phyloP scores from a whole-genome alignment of 768 basidiomycete genomes.

The Lentinula sp. region DNA sequence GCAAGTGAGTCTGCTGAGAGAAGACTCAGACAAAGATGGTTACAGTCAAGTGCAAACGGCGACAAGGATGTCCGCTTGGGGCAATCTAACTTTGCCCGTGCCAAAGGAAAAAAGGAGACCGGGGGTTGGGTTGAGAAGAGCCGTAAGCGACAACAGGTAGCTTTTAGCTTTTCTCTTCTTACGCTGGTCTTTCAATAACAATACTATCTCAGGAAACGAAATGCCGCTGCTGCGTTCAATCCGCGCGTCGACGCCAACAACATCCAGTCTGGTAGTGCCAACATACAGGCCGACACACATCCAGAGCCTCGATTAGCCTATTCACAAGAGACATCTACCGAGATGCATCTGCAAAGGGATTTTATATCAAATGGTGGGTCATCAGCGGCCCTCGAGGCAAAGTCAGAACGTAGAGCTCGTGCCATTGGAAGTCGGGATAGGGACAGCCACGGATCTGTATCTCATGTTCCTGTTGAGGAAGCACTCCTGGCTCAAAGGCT shows the following conservation, averaged over 20 bases:
- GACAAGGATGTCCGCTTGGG: constrained; percentile 6
- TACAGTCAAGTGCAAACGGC: not conserved
- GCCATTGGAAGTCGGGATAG: not conserved
- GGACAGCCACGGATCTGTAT: not conserved
- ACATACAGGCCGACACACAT: not conserved
- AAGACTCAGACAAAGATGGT: not conserved
- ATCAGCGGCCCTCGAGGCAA: not conserved
- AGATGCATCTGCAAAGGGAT: not conserved
- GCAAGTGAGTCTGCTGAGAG: not conserved
- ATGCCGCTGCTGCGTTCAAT: not conserved
- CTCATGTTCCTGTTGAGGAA: constrained; percentile 11
- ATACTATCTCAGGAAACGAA: not conserved
- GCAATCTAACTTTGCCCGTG: constrained; percentile 1
- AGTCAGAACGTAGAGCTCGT: not conserved
- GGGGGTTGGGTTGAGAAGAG: not conserved
- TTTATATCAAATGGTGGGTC: not conserved
- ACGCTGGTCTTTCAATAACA: not conserved
- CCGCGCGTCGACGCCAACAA: not conserved
- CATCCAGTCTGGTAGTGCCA: not conserved
- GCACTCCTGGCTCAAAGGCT: constrained; percentile 15
- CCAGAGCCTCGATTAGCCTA: not conserved
- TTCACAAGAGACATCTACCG: not conserved
- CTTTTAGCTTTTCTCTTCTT: no score
- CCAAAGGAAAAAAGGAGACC: constrained; percentile 1
- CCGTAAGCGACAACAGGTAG: not conserved